Base-by-base conservation (phyloP, 768 basidiomycete species). In the Naganishia kalamii region DNA sequence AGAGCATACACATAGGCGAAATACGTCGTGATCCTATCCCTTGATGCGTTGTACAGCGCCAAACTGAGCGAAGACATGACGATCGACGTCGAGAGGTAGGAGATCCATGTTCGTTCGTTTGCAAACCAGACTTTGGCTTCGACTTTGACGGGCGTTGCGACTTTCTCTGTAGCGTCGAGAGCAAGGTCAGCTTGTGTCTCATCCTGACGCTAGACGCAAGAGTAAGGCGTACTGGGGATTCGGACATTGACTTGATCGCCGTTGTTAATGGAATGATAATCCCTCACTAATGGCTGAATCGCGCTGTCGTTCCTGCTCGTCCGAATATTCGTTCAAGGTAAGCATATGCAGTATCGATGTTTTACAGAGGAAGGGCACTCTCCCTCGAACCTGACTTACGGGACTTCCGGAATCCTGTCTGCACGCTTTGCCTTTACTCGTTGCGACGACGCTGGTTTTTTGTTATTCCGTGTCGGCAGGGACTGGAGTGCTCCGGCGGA, bases 61-160 rank as follows among this genome's bases (percentile, higher is more conserved):
- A 94, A 80, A 0, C 92, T 83, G 23, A 99, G 84, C 0, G 90
- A 86, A 2, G 87, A 90, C 44, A 97, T 81, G 27, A 99, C 82
- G 41, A 98, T 80, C 1, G 89, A 84, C 46, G 88, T 86, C 68
- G 89, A 89, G 60, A 98, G 81, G 86, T 94, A 99, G 0, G 92
- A 84, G 33, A 98, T 83, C 89, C 92, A 96, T 1, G 94, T 80
- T 25, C 79, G 69, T 78, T 97, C 92, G 73, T 96, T 96, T 10
- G 92, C 92, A 76, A 97, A 94, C 92, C 93, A 97, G 51, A 97
- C 92, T 73, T 97, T 97, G 23, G 86, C 87, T 75, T 97, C 92
- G 19, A 97, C 91, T 68, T 86, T 88, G 71, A 97, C 81, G 0
- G 75, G 74, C 4, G 74, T 78, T 2, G 64, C 60, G 8, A 74